Base-by-base conservation (phyloP, 2,329 filamentous ascomycete genomes). In the Raffaelea ambrosiae region DNA sequence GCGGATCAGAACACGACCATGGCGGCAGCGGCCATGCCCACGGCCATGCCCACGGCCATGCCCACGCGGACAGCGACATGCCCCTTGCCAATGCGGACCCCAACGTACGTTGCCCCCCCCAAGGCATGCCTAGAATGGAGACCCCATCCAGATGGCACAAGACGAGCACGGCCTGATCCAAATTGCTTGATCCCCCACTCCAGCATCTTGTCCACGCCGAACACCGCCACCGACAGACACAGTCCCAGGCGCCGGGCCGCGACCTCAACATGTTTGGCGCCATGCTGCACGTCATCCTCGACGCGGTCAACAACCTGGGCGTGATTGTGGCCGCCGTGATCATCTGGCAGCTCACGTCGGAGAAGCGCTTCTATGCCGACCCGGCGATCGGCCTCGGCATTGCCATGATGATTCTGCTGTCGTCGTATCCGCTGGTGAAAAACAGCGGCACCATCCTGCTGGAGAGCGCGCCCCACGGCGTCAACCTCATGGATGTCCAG, bases 261-360 rank as follows among this genome's bases (percentile, higher is more conserved):
- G 81, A 89, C 58, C 68, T 89, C n/a, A 83, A 81, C 11, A 83
- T 87, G 70, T 66, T 85, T 52, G 84, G 81, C 2, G 83, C 86
- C 1, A 58, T 89, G 11, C 64, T 86, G 14, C 86, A 90, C 57
- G 76, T 89, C 22, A 57, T 86, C 3, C 81, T 84, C 29, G 86
- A 90, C 57, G 83, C 83, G 5, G 70, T 84, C 53, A 89, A 88
- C 65, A 90, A 90, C 55, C 62, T 88, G 11, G 84, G 84, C 10
- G 84, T 90, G 50, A 87, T 88, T 43, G 67, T 83, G 33, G 76
- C 84, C 1, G 83, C 82, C 0, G 57, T 83, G 2, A 70, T 87
- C 29, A 84, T 89, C 60, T 88, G 83, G 84, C 68, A 81, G 48
- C 69, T 74, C 0, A 59, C 72, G 26, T 79, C 74, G 26, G 67